Conservation (phyloP, 1,139 yeast genomes). For the Taphrina betulina region DNA sequence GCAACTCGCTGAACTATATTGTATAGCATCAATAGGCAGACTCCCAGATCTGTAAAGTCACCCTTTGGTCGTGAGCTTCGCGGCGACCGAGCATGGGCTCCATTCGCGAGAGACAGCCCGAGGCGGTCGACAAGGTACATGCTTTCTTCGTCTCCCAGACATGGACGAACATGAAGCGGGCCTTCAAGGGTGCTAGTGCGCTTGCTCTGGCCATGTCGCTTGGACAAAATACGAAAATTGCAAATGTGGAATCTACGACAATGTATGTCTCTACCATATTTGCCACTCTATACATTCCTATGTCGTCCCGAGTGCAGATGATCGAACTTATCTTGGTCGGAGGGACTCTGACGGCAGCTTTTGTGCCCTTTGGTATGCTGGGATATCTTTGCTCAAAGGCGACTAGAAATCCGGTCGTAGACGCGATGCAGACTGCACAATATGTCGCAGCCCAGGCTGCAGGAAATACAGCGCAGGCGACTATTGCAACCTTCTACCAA, state of each 20-base stretch:
- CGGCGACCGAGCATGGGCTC: too few species aligned
- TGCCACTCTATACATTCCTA: slow-evolving; percentile 6
- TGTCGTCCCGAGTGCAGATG: slow-evolving; percentile 14
- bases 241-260: slow-evolving; percentile 7
- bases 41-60: too few species aligned
- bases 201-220: slow-evolving; percentile 8
- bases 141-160: slow-evolving; percentile 3
- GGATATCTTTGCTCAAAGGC: slow-evolving; percentile 21
- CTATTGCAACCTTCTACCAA: slow-evolving; percentile 20
- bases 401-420: slow-evolving; percentile 4
- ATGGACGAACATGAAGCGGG: slow-evolving; percentile 13
- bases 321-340: slow-evolving; percentile 11
- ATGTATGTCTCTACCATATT: slow-evolving; percentile 19
- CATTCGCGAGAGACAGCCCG: too few species aligned
- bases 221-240: slow-evolving; percentile 6
- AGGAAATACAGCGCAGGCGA: background rate
- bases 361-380: slow-evolving; percentile 20
- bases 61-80: too few species aligned
- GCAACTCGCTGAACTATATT: too few species aligned
- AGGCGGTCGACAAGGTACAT: slow-evolving; percentile 1
- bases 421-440: background rate
- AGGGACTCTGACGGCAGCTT: slow-evolving; percentile 2
- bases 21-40: too few species aligned
- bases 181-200: slow-evolving; percentile 13
- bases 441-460: slow-evolving; percentile 3